A percentile compares a stretch with the other conserved stretches of the same genome.
Evolutionary conservation across 768 basidiomycete species (phyloP).

Genomic region (Lentinula sp.): DNA sequence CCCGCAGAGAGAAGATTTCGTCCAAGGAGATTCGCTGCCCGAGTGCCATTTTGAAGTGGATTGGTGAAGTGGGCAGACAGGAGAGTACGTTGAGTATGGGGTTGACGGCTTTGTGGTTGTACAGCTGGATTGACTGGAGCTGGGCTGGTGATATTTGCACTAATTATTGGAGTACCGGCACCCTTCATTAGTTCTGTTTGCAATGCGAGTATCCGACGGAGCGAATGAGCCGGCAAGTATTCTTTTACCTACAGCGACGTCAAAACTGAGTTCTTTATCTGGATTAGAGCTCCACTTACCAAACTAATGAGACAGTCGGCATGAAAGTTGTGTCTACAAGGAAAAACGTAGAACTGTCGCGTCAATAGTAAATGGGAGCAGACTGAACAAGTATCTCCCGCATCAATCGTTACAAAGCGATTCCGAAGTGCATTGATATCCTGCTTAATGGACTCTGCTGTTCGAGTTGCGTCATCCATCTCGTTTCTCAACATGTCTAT

Average conservation of each 20-base stretch:
- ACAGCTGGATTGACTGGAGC: conserved; percentile 19
- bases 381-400: conserved; percentile 78
- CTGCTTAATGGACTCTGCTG: conserved; percentile 88
- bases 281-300: conserved; percentile 43
- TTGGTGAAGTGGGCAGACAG: conserved; percentile 71
- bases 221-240: conserved; percentile 72
- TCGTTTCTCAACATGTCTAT: conserved; percentile 87
- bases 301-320: conserved; percentile 93
- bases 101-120: conserved; percentile 28
- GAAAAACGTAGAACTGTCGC: conserved; percentile 97
- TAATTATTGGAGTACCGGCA: conserved; percentile 23
- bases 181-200: conserved; percentile 80
- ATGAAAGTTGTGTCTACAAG: conserved; percentile 96
- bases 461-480: conserved; percentile 93
- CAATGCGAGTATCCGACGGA: conserved; percentile 81
- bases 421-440: conserved; percentile 82
- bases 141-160: conserved; percentile 25
- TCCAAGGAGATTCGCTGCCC: conserved; percentile 63
- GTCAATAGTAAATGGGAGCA: conserved; percentile 75
- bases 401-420: conserved; percentile 89
- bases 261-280: conserved; percentile 2
- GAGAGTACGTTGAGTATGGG: conserved; percentile 53
- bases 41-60: conserved; percentile 57
- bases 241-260: conserved; percentile 73
- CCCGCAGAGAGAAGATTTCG: conserved; percentile 83